These are phyloP conservation scores for Reutealis trisperma DNA, from an alignment of 345 rosid genomes.

Conservation along the genomic window DNA sequence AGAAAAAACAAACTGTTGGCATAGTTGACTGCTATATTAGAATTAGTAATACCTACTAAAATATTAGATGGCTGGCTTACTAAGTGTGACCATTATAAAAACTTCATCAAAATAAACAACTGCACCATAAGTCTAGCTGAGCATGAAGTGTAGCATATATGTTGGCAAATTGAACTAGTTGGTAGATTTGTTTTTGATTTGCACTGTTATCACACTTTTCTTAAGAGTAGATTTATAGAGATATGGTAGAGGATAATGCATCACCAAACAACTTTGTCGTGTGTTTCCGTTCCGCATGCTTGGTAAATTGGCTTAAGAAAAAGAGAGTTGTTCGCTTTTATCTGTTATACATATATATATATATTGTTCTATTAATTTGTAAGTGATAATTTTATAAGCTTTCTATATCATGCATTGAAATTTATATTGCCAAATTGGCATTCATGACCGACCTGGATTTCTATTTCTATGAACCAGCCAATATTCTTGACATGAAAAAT, in stretches of 20 bases:
- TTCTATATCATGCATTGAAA: too few species aligned
- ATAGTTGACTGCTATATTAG: too few species aligned
- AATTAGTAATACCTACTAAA: too few species aligned
- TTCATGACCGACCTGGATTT: not conserved
- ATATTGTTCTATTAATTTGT: not conserved
- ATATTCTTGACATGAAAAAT: conserved; percentile 76
- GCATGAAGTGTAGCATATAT: too few species aligned
- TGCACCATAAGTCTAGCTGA: too few species aligned
- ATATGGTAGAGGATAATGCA: not conserved
- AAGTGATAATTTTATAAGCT: not conserved
- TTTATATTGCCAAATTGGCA: not conserved
- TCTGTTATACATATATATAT: not conserved
- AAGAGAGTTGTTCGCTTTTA: not conserved
- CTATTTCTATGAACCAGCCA: conserved; percentile 46
- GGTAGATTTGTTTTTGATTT: too few species aligned
- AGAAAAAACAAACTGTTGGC: too few species aligned
- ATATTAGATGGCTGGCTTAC: too few species aligned
- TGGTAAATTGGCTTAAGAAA: not conserved
- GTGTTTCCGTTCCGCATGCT: not conserved
- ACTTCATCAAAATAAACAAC: too few species aligned
- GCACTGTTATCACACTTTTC: not conserved
- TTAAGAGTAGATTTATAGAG: not conserved
- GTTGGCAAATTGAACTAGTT: too few species aligned
- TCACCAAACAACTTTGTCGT: not conserved
- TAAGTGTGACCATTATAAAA: too few species aligned